Evolutionary conservation across 2,329 filamentous ascomycete species (phyloP).

Genomic region (Trichoderma sp.): DNA sequence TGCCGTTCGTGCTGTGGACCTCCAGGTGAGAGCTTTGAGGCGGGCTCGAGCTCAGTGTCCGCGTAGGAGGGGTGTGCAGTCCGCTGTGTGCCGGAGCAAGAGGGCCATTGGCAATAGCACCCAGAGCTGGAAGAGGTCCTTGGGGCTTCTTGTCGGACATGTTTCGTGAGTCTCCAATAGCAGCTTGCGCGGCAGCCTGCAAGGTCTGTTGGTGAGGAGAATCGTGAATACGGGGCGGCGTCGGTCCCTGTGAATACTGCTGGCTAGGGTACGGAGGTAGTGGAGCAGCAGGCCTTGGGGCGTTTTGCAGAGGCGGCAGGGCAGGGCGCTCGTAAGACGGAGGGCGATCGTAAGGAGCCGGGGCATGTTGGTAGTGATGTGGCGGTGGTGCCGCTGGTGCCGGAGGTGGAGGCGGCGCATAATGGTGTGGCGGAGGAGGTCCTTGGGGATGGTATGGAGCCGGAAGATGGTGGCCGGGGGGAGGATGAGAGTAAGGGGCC

Average conservation of each 20-base stretch:
- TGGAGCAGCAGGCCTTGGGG: slow-evolving; percentile 31
- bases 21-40: slow-evolving; percentile 45
- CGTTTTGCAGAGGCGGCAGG: slow-evolving; percentile 40
- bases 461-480: slow-evolving; percentile 32
- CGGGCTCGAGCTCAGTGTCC: slow-evolving; percentile 52
- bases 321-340: slow-evolving; percentile 38
- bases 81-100: slow-evolving; percentile 31
- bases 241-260: slow-evolving; percentile 36
- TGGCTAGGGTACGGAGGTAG: slow-evolving; percentile 37
- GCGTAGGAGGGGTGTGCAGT: slow-evolving; percentile 46
- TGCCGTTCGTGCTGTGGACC: slow-evolving; percentile 26
- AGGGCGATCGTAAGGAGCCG: not conserved
- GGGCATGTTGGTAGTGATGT: slow-evolving; percentile 29
- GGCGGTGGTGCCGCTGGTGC: slow-evolving; percentile 21
- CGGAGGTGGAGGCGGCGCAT: not conserved
- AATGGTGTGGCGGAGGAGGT: slow-evolving; percentile 28
- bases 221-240: slow-evolving; percentile 40
- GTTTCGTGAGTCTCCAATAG: slow-evolving; percentile 43
- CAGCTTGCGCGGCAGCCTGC: slow-evolving; percentile 46
- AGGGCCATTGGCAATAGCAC: slow-evolving; percentile 35
- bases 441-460: slow-evolving; percentile 34
- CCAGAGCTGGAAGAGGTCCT: slow-evolving; percentile 48
- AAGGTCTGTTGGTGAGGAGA: slow-evolving; percentile 49
- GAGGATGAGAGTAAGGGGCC: slow-evolving; percentile 43
- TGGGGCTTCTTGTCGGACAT: slow-evolving; percentile 41